These are phyloP conservation scores for Suillus fuscotomentosus DNA, from an alignment of 768 basidiomycete species.

Conservation along the genomic window DNA sequence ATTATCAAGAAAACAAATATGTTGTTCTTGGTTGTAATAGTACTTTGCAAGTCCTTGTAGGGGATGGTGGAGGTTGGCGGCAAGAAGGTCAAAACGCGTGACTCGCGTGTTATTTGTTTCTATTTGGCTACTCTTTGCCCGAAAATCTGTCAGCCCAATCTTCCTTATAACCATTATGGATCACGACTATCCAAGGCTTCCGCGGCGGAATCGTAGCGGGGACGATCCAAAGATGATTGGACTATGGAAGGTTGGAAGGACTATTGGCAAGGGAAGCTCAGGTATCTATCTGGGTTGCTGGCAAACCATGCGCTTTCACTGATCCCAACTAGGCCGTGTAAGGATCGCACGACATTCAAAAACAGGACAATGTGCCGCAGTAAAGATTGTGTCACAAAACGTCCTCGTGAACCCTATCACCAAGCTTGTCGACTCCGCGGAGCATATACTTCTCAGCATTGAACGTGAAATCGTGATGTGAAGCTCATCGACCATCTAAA, in stretches of 20 bases:
- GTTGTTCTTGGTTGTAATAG: neutral
- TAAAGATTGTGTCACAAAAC: slow-evolving; percentile 90
- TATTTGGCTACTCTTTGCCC: slow-evolving; percentile 9
- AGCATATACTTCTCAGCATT: slow-evolving; percentile 75
- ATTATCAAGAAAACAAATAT: slow-evolving; percentile 10
- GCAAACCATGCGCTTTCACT: neutral
- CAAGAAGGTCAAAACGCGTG: slow-evolving; percentile 1
- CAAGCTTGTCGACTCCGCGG: slow-evolving; percentile 69
- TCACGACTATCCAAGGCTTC: slow-evolving; percentile 27
- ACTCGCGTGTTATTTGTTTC: slow-evolving; percentile 20
- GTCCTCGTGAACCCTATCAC: slow-evolving; percentile 62
- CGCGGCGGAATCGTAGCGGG: slow-evolving; percentile 25
- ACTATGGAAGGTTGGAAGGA: slow-evolving; percentile 80
- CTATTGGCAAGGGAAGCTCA: slow-evolving; percentile 80
- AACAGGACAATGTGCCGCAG: slow-evolving; percentile 86
- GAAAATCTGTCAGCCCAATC: neutral
- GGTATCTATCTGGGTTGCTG: slow-evolving; percentile 40
- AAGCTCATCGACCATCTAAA: slow-evolving; percentile 96
- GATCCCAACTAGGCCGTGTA: slow-evolving; percentile 66
- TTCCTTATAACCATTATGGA: neutral
- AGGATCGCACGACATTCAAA: slow-evolving; percentile 85
- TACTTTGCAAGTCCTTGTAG: neutral
- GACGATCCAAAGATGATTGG: slow-evolving; percentile 71
- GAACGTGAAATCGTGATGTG: slow-evolving; percentile 98
- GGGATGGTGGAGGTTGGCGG: neutral